Percentiles rank a stretch among this genome's conserved stretches.
Conservation (phyloP, 2,329 filamentous ascomycete genomes). For the Aureobasidium subglaciale region DNA sequence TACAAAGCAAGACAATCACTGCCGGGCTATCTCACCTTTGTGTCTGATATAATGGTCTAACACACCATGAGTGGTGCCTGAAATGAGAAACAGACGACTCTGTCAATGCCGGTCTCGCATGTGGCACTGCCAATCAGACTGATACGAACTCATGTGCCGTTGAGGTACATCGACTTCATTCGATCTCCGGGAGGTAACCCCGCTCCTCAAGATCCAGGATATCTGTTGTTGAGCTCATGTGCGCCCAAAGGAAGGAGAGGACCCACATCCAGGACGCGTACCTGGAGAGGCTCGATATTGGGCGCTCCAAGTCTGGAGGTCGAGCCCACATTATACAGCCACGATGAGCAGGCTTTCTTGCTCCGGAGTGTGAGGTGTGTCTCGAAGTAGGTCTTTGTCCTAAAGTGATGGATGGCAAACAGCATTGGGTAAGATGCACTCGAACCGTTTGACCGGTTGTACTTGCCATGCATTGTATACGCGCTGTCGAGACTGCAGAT, state of each 20-base stretch:
- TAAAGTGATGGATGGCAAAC: slow-evolving; percentile 5
- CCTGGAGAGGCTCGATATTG: neutral
- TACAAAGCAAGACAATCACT: neutral
- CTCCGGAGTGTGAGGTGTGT: neutral
- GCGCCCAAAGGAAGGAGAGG: neutral
- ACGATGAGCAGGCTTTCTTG: neutral
- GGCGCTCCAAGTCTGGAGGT: neutral
- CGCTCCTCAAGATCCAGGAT: neutral
- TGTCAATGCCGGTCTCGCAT: neutral
- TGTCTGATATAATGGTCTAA: neutral
- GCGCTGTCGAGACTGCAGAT: neutral
- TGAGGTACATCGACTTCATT: neutral
- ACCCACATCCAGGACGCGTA: neutral
- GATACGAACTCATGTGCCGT: neutral
- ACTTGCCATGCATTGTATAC: neutral
- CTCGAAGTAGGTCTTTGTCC: slow-evolving; percentile 4
- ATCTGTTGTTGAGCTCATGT: neutral
- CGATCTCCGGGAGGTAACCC: neutral
- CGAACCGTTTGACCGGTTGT: neutral
- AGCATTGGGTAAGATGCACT: neutral
- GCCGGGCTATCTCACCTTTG: neutral
- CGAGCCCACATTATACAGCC: neutral
- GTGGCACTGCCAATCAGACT: neutral
- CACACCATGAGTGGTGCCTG: neutral
- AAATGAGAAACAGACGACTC: neutral